These are phyloP conservation scores for Paecilomyces niveus DNA, from an alignment of 2,329 filamentous ascomycete genomes.

Conservation along the genomic window DNA sequence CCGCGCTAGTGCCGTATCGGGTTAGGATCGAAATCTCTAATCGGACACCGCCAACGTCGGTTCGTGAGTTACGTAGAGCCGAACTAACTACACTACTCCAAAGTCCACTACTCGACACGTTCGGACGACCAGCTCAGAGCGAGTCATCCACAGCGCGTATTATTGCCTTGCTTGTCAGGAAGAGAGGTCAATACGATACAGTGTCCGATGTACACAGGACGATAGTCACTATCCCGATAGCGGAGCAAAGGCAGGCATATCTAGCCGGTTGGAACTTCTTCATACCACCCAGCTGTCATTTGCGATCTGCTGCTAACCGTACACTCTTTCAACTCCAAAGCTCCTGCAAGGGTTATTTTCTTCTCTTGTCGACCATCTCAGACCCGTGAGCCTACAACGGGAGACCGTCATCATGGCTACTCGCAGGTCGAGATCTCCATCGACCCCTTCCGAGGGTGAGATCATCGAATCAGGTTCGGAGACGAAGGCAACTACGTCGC, in stretches of 20 bases:
- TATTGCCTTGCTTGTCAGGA: not conserved
- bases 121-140: not conserved
- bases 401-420: slow-evolving; percentile 38
- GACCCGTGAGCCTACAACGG: not conserved
- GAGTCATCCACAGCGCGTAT: not conserved
- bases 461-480: slow-evolving; percentile 67
- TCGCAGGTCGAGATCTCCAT: slow-evolving; percentile 42
- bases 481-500: slow-evolving; percentile 79
- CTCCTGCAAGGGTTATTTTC: not conserved
- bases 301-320: slow-evolving; percentile 31
- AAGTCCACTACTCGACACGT: not conserved
- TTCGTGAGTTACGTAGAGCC: not conserved
- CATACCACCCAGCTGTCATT: slow-evolving; percentile 22
- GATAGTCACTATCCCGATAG: slow-evolving; percentile 13
- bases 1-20: slow-evolving; percentile 2
- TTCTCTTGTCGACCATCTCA: not conserved
- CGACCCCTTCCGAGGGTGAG: slow-evolving; percentile 80
- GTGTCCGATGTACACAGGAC: not conserved
- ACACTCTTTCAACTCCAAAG: slow-evolving; percentile 9
- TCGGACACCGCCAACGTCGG: not conserved
- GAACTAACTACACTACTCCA: not conserved
- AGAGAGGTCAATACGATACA: not conserved
- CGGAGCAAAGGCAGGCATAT: slow-evolving; percentile 25
- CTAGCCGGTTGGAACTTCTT: slow-evolving; percentile 38
- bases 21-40: slow-evolving; percentile 13